Conservation (phyloP, 2,329 filamentous ascomycete species). For the Cladosporium sp. region DNA sequence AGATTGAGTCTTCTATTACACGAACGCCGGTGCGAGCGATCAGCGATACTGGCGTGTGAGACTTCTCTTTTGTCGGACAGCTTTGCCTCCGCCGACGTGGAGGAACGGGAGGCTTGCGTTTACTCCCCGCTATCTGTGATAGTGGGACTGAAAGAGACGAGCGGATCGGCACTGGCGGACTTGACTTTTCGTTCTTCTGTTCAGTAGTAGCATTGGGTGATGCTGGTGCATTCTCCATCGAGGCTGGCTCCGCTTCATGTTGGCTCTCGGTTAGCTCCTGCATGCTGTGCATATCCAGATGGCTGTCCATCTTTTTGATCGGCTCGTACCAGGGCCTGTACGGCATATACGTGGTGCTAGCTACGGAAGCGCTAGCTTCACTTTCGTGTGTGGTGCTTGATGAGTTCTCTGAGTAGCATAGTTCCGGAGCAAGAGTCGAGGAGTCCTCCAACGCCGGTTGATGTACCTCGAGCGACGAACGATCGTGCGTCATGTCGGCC, state of each 20-base stretch:
- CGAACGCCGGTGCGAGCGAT: too few relatives aligned
- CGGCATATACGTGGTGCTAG: not conserved
- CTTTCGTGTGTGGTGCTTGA: not conserved
- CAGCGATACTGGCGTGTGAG: not conserved
- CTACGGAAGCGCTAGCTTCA: not conserved
- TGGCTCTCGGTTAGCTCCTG: not conserved
- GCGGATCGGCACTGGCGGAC: not conserved
- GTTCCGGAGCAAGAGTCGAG: not conserved
- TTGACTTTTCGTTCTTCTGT: not conserved
- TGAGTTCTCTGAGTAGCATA: not conserved
- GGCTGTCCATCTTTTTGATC: not conserved
- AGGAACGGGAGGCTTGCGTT: not conserved
- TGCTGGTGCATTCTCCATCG: not conserved
- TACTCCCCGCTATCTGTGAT: not conserved
- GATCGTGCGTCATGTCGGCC: too few relatives aligned
- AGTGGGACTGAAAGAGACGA: not conserved
- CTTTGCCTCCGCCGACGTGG: not conserved
- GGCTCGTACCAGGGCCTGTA: conserved; percentile 8
- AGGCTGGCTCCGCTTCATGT: not conserved
- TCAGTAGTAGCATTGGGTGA: not conserved
- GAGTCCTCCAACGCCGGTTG: not conserved
- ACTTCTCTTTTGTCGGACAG: not conserved
- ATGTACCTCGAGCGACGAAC: too few relatives aligned
- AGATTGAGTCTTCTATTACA: not conserved
- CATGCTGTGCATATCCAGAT: not conserved